Evolutionary conservation across 768 basidiomycete species (phyloP).

Genomic region (Boletus vinaceobasis): DNA sequence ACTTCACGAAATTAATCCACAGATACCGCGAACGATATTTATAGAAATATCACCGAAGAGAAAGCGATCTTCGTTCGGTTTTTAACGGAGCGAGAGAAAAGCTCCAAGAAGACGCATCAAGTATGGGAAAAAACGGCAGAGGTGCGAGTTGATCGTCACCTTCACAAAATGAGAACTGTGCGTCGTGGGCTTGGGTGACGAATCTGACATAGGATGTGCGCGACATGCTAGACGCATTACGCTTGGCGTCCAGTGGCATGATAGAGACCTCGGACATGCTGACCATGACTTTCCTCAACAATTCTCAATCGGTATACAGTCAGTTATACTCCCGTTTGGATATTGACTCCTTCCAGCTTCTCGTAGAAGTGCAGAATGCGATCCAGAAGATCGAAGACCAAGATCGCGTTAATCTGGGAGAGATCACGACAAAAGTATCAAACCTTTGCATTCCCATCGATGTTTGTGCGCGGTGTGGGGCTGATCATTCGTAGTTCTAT

Average conservation of each 20-base stretch:
- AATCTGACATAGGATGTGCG: conserved; percentile 28
- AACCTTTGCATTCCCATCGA: background rate
- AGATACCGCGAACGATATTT: conserved; percentile 66
- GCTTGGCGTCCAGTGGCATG: conserved; percentile 17
- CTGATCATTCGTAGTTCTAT: conserved; percentile 24
- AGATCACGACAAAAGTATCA: conserved; percentile 24
- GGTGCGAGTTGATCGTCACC: conserved; percentile 15
- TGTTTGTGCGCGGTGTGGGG: background rate
- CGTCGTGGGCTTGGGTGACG: background rate
- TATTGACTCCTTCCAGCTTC: conserved; percentile 21
- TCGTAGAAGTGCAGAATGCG: conserved; percentile 17
- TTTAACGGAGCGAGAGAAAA: conserved; percentile 44
- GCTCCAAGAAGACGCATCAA: conserved; percentile 24
- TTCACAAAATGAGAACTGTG: background rate
- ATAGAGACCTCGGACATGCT: conserved; percentile 22
- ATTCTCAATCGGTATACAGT: conserved; percentile 21
- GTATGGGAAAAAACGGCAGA: conserved; percentile 29
- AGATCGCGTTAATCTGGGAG: conserved; percentile 17
- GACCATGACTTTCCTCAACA: conserved; percentile 7
- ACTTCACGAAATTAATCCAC: conserved; percentile 2
- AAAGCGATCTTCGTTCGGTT: conserved; percentile 48
- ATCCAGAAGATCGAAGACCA: conserved; percentile 21
- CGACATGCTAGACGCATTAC: conserved; percentile 19
- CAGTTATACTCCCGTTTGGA: background rate
- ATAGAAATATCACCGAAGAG: conserved; percentile 61